A percentile compares a stretch with the other conserved stretches of the same genome.
Evolutionary conservation across 2,329 filamentous ascomycete species (phyloP).

Genomic region (Rhynchosporium secalis): DNA sequence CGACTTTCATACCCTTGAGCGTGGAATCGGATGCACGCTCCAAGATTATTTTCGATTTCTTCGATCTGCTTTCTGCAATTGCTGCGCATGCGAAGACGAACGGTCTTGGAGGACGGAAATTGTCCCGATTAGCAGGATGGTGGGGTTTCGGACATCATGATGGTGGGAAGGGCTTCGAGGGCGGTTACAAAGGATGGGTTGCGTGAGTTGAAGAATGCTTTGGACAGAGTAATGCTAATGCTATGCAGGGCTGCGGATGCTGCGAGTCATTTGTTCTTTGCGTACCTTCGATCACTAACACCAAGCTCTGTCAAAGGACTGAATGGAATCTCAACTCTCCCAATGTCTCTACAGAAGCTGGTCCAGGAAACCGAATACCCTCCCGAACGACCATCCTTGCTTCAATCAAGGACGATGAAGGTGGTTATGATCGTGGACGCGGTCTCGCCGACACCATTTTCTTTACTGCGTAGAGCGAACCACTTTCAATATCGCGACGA

Average conservation of each 20-base stretch:
- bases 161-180: constrained; percentile 87
- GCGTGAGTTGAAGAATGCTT: constrained; percentile 54
- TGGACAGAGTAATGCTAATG: constrained; percentile 20
- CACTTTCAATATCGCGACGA: constrained; percentile 95
- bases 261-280: constrained; percentile 96
- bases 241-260: constrained; percentile 79
- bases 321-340: constrained; percentile 80
- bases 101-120: constrained; percentile 86
- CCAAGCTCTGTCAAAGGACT: constrained; percentile 70
- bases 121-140: constrained; percentile 95
- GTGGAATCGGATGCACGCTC: constrained; percentile 83
- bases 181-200: constrained; percentile 87
- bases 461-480: constrained; percentile 83
- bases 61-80: constrained; percentile 86
- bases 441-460: constrained; percentile 92
- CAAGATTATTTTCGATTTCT: constrained; percentile 93
- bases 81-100: constrained; percentile 93
- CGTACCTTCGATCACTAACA: constrained; percentile 85
- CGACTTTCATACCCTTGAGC: constrained; percentile 92
- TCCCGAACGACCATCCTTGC: constrained; percentile 71
- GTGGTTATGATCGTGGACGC: constrained; percentile 96
- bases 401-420: constrained; percentile 80
- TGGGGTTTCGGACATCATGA: constrained; percentile 96
- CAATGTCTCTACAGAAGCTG: constrained; percentile 86
- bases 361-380: constrained; percentile 94